These are phyloP conservation scores for Epichloe elymi DNA, from an alignment of 2,329 filamentous ascomycete species.

Conservation along the genomic window DNA sequence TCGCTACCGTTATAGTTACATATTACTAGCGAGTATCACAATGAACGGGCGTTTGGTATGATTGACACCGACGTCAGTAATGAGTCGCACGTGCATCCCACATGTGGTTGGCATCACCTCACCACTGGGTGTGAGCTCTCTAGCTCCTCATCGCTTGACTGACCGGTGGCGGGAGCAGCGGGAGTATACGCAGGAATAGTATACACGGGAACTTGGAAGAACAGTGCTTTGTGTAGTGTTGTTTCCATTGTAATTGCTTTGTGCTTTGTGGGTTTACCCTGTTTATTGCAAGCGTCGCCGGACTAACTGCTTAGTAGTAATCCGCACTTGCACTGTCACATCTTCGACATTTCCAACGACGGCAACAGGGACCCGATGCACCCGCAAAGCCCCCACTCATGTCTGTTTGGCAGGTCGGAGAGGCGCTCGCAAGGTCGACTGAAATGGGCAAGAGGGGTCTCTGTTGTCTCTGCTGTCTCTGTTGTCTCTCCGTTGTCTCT, in stretches of 20 bases:
- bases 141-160: too few relatives aligned
- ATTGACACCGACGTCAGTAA: not conserved
- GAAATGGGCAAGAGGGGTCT: constrained; percentile 16
- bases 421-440: constrained; percentile 21
- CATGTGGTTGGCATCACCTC: not conserved
- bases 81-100: not conserved
- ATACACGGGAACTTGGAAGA: too few relatives aligned
- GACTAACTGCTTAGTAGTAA: not conserved
- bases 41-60: not conserved
- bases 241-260: not conserved
- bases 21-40: not conserved
- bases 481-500: too few relatives aligned
- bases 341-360: not conserved
- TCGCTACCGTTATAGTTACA: not conserved
- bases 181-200: not conserved
- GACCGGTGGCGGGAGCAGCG: not conserved
- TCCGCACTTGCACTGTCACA: not conserved
- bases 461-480: too few relatives aligned
- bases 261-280: not conserved
- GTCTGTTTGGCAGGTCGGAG: constrained; percentile 4
- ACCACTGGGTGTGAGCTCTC: not conserved
- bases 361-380: not conserved
- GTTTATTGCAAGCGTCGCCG: too few relatives aligned
- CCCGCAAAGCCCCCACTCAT: not conserved
- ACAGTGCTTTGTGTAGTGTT: too few relatives aligned